Base-by-base conservation (phyloP, 208 protist species). In the Wallacemonas collosoma region DNA sequence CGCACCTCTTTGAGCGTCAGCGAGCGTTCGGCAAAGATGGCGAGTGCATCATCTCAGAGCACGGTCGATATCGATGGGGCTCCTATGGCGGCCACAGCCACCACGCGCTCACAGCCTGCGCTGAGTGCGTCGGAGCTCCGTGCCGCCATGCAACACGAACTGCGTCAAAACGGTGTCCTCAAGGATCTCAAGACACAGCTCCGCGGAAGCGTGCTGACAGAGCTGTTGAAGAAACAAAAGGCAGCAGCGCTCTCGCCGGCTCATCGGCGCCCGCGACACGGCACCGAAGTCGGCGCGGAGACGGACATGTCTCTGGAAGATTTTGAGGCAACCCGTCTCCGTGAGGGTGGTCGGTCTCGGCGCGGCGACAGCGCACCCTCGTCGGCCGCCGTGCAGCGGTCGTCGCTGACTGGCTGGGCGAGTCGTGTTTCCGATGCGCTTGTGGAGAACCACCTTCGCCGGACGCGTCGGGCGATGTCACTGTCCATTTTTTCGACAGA, bases 101-200 rank as follows among this genome's bases (percentile, higher is more conserved):
- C 60, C 15, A 43, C 54, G 9, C 53, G 40, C 11, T 45, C 53
- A 2, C 35, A 71, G 51, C 61, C 55, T 36, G 70, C 67, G 26
- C 54, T 88, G 1, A 81, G 69, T 12, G 81, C 87, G 0, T 76
- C 82, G 9, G 91, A 96, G 72, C 78, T 96, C 39, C 88, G 89
- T 45, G 75, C 87, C 1, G 87, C 81, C 1, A 89, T 96, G 73
- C 83, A 94, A 75, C 83, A 93, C 36, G 86, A 93, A 68, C 81
- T 96, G 17, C 74, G 82, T 35, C 75, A 78, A 15, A 94, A 81
- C 72, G 91, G 91, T 35, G 77, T 84, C 3, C 76, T 96, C 51
- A 73, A 83, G n/a, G 68, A 76, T n/a, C 80, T 96, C 26, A 96
- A 96, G 73, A 93, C 89, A 12, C 89, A 96, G 57, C 82, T 96